Evolutionary conservation across 257 asterid species (phyloP).

Genomic region (Mentha longifolia): DNA sequence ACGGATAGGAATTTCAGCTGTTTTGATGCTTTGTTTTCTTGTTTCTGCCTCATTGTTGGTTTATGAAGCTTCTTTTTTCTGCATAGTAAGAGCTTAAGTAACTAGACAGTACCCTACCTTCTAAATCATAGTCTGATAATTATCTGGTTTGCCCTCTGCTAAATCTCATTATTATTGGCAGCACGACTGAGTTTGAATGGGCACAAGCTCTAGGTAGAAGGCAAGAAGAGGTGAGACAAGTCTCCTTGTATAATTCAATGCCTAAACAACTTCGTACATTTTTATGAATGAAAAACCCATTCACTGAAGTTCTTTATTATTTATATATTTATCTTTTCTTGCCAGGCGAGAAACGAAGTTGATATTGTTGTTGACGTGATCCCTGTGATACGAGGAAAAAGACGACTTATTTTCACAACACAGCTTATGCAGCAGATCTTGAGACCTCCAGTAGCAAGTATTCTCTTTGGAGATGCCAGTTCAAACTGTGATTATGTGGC

Average conservation of each 20-base stretch:
- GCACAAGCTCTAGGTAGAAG: constrained; percentile 55
- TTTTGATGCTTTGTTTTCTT: neutral
- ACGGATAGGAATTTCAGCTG: neutral
- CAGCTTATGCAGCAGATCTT: constrained; percentile 72
- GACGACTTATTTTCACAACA: constrained; percentile 61
- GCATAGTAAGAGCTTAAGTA: constrained; percentile 9
- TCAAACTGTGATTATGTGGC: constrained; percentile 53
- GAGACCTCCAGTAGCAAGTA: constrained; percentile 51
- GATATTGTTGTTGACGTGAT: constrained; percentile 42
- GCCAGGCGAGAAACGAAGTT: constrained; percentile 53
- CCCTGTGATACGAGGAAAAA: constrained; percentile 56
- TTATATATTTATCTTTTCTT: neutral
- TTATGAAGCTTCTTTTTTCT: neutral
- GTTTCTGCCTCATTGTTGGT: neutral
- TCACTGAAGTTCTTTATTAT: neutral
- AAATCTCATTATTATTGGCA: constrained; percentile 40
- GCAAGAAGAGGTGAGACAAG: constrained; percentile 57
- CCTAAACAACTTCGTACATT: neutral
- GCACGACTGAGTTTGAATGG: constrained; percentile 62
- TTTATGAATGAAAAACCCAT: constrained; percentile 12
- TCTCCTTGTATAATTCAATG: constrained; percentile 19
- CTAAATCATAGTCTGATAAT: neutral
- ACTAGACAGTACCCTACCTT: constrained; percentile 1
- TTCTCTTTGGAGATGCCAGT: constrained; percentile 57
- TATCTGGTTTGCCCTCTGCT: constrained; percentile 25